Percentiles rank a stretch among this genome's conserved stretches.
Evolutionary conservation across 2,329 filamentous ascomycete genomes (phyloP).

Genomic region (Paecilomyces formosus): DNA sequence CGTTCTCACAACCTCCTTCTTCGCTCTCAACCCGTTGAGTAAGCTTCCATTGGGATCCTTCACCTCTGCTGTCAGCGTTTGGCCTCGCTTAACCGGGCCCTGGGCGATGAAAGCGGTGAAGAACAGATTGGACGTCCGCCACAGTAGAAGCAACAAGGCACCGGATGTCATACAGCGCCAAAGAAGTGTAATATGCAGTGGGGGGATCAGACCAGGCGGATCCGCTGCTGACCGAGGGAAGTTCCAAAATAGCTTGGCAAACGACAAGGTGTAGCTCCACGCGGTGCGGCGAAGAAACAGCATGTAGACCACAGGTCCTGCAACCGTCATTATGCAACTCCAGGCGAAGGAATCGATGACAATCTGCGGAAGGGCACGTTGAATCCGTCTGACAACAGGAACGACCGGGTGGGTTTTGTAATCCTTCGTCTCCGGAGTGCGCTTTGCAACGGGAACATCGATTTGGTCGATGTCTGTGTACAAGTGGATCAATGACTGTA

Average conservation of each 20-base stretch:
- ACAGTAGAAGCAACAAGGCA: constrained; percentile 61
- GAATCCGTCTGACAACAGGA: constrained; percentile 32
- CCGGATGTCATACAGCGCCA: constrained; percentile 55
- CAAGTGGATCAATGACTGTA: constrained; percentile 65
- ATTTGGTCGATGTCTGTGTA: constrained; percentile 67
- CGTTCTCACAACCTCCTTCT: constrained; percentile 67
- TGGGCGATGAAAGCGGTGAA: constrained; percentile 76
- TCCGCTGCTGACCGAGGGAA: constrained; percentile 62
- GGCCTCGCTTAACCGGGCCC: constrained; percentile 74
- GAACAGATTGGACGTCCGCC: constrained; percentile 67
- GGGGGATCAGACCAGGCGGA: constrained; percentile 49
- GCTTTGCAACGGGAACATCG: constrained; percentile 40
- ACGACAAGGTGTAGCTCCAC: constrained; percentile 63
- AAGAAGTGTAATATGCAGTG: constrained; percentile 50
- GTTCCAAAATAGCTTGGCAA: constrained; percentile 67
- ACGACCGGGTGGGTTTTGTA: constrained; percentile 29
- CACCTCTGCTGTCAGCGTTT: constrained; percentile 74
- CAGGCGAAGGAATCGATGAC: constrained; percentile 25
- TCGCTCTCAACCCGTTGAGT: constrained; percentile 73
- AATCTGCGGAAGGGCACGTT: constrained; percentile 20
- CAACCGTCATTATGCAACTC: constrained; percentile 32
- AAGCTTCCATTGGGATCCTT: constrained; percentile 90
- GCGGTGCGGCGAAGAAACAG: constrained; percentile 53
- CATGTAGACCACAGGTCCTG: constrained; percentile 54
- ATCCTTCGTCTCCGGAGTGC: constrained; percentile 21